Conservation (phyloP, 2,329 filamentous ascomycete species). For the Fonsecaea pugnacius region DNA sequence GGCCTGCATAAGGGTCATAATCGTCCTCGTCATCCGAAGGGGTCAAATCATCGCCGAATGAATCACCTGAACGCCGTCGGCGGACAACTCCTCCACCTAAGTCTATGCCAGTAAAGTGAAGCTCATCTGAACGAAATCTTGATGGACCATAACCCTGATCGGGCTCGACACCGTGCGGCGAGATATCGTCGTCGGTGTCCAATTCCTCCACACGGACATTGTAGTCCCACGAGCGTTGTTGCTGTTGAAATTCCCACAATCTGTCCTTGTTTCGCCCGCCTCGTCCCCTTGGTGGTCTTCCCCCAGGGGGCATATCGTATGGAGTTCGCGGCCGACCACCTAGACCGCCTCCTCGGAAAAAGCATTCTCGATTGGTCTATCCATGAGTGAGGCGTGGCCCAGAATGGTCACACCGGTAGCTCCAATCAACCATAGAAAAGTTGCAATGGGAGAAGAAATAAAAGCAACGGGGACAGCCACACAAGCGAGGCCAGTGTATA, state of each 20-base stretch:
- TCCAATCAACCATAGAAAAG: slow-evolving; percentile 92
- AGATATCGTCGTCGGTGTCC: slow-evolving; percentile 53
- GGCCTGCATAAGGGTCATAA: slow-evolving; percentile 58
- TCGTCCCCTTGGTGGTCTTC: slow-evolving; percentile 97
- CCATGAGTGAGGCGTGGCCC: slow-evolving; percentile 92
- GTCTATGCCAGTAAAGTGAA: slow-evolving; percentile 65
- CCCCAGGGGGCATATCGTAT: slow-evolving; percentile 81
- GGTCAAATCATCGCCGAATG: slow-evolving; percentile 55
- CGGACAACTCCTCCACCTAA: slow-evolving; percentile 51
- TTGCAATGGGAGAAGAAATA: slow-evolving; percentile 80
- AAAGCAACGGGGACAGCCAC: slow-evolving; percentile 83
- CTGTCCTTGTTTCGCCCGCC: slow-evolving; percentile 65
- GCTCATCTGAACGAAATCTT: slow-evolving; percentile 62
- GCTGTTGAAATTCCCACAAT: slow-evolving; percentile 51
- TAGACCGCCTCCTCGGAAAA: slow-evolving; percentile 99
- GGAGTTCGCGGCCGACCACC: slow-evolving; percentile 99
- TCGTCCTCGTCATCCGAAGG: slow-evolving; percentile 55
- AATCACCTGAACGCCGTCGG: slow-evolving; percentile 53
- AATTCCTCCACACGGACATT: slow-evolving; percentile 48
- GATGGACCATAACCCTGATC: slow-evolving; percentile 50
- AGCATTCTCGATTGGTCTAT: slow-evolving; percentile 99
- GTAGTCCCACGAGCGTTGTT: slow-evolving; percentile 56
- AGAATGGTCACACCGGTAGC: slow-evolving; percentile 91
- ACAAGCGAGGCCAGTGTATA: slow-evolving; percentile 86
- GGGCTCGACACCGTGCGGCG: slow-evolving; percentile 61